These are phyloP conservation scores for Talaromyces trachyspermus DNA, from an alignment of 495 filamentous ascomycete species.

Conservation along the genomic window DNA sequence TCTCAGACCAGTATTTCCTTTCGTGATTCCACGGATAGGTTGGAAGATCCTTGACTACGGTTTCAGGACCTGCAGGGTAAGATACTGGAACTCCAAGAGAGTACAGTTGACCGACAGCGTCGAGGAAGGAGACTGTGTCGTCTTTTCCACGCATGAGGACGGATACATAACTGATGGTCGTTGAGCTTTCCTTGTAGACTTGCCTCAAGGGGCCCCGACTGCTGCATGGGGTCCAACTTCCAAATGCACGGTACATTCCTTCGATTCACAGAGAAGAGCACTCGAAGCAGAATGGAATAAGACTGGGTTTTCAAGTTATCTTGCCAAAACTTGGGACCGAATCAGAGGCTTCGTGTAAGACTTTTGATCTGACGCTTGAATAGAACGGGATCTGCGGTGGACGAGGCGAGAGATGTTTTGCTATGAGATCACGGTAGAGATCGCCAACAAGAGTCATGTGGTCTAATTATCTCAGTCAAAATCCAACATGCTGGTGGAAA, in stretches of 20 bases:
- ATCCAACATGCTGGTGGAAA: background rate
- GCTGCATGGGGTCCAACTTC: constrained; percentile 58
- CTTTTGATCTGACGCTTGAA: constrained; percentile 24
- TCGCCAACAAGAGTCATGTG: constrained; percentile 19
- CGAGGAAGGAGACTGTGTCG: constrained; percentile 1
- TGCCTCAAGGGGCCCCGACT: constrained; percentile 53
- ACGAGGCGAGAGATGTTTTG: background rate
- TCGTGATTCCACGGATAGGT: constrained; percentile 46
- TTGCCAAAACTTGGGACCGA: constrained; percentile 33
- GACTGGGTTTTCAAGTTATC: constrained; percentile 31
- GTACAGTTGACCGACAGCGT: constrained; percentile 17
- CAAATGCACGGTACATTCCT: constrained; percentile 31
- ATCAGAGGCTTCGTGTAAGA: background rate
- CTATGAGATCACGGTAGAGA: constrained; percentile 16
- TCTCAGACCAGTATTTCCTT: constrained; percentile 40
- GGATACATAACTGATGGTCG: constrained; percentile 11
- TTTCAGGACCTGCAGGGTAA: constrained; percentile 36
- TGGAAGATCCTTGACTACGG: constrained; percentile 35
- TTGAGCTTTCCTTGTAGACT: constrained; percentile 2
- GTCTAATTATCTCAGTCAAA: constrained; percentile 11
- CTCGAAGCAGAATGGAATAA: constrained; percentile 18
- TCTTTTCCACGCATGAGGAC: constrained; percentile 15
- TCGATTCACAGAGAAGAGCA: constrained; percentile 9
- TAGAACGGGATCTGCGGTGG: constrained; percentile 14
- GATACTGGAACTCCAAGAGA: constrained; percentile 16